Percentiles rank a stretch among this genome's conserved stretches.
Conservation (phyloP, 495 filamentous ascomycete species). For the Elasticomyces elasticus region DNA sequence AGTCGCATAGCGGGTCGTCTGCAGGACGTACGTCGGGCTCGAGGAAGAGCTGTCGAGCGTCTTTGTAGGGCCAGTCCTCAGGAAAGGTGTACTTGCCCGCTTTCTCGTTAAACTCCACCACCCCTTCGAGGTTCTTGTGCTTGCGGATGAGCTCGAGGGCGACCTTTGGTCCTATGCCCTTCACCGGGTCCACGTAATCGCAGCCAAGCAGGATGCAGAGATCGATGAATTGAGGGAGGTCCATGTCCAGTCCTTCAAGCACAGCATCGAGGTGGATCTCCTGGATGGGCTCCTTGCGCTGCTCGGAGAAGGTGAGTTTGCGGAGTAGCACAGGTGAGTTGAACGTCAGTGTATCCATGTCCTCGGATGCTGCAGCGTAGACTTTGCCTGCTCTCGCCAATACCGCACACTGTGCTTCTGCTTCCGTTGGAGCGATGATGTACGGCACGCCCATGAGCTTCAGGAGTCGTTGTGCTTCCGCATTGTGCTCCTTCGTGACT, state of each 20-base stretch:
- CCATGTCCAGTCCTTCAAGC: conserved; percentile 76
- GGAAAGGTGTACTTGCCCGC: conserved; percentile 65
- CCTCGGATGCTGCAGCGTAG: conserved; percentile 90
- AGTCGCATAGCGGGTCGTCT: conserved; percentile 78
- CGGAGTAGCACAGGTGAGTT: conserved; percentile 81
- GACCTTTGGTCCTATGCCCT: conserved; percentile 82
- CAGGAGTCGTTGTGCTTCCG: conserved; percentile 80
- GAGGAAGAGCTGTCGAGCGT: conserved; percentile 84
- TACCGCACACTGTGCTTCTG: conserved; percentile 90
- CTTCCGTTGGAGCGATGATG: conserved; percentile 90
- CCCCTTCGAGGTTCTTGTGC: conserved; percentile 73
- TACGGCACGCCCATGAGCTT: conserved; percentile 94
- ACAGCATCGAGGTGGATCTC: conserved; percentile 83
- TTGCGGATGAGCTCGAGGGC: conserved; percentile 90
- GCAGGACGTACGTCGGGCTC: conserved; percentile 81
- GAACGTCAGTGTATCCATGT: conserved; percentile 99
- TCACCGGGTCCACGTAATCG: conserved; percentile 93
- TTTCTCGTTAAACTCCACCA: conserved; percentile 50
- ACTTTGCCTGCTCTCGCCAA: conserved; percentile 89
- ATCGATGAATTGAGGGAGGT: conserved; percentile 80
- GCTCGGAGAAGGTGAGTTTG: conserved; percentile 93
- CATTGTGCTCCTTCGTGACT: conserved; percentile 93
- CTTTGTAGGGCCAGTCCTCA: conserved; percentile 86
- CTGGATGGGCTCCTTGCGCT: conserved; percentile 92
- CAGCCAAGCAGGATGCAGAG: conserved; percentile 96